A percentile compares a stretch with the other conserved stretches of the same genome.
These are phyloP conservation scores for Ceratocystis cacaofunesta DNA, from an alignment of 2,329 filamentous ascomycete species.

Conservation along the genomic window DNA sequence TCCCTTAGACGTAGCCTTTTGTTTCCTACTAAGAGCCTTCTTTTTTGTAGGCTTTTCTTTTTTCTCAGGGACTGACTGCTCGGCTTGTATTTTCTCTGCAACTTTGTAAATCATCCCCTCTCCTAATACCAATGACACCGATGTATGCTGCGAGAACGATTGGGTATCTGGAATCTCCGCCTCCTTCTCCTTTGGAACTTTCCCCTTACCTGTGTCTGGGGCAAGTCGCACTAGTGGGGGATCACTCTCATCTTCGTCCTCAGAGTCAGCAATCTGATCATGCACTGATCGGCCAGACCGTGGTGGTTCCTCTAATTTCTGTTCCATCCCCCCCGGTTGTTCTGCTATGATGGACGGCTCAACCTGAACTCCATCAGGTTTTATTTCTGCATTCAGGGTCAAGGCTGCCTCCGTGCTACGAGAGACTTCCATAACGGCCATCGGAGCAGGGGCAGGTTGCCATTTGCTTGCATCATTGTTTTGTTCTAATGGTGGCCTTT, in stretches of 20 bases:
- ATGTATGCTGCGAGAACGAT: slow-evolving; percentile 15
- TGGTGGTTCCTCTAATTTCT: slow-evolving; percentile 1
- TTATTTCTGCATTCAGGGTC: background rate
- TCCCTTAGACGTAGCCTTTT: slow-evolving; percentile 7
- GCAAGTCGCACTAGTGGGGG: background rate
- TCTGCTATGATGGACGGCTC: background rate
- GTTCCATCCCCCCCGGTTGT: background rate
- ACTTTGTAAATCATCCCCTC: background rate
- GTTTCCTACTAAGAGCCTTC: slow-evolving; percentile 6
- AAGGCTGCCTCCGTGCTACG: slow-evolving; percentile 9
- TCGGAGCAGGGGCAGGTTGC: background rate
- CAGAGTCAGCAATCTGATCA: slow-evolving; percentile 13
- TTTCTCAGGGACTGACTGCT: background rate
- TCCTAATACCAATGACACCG: background rate
- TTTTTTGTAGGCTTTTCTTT: background rate
- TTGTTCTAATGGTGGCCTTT: background rate
- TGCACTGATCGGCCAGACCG: background rate
- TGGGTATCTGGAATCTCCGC: slow-evolving; percentile 20
- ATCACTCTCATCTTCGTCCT: slow-evolving; percentile 14
- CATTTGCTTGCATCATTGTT: background rate
- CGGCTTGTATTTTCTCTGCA: background rate
- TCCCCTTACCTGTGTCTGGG: background rate
- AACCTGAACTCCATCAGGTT: background rate
- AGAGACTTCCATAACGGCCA: slow-evolving; percentile 19
- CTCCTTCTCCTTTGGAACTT: background rate